phyloP scores from a whole-genome alignment of 441 rosid genomes.

The Lepidium campestre region DNA sequence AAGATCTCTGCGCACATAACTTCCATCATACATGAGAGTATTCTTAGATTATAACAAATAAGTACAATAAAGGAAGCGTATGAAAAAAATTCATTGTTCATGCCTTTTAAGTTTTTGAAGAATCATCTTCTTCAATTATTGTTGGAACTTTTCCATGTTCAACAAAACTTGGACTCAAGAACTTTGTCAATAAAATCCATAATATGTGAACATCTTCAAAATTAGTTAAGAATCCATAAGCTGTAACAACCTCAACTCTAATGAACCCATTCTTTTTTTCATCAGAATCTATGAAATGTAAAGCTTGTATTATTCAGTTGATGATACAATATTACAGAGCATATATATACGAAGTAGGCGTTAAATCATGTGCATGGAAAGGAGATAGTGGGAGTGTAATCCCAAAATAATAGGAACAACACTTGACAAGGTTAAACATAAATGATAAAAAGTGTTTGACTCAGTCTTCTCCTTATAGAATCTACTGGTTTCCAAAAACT shows the following conservation, averaged over 20 bases:
- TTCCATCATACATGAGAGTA: constrained; percentile 22
- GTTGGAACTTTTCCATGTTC: constrained; percentile 68
- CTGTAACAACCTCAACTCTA: constrained; percentile 88
- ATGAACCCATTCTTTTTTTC: constrained; percentile 58
- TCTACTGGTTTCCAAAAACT: constrained; percentile 43
- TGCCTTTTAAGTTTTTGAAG: constrained; percentile 18
- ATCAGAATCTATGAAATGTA: constrained; percentile 46
- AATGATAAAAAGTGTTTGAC: no score
- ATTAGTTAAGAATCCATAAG: constrained; percentile 90
- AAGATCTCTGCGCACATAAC: constrained; percentile 15
- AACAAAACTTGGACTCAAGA: constrained; percentile 65
- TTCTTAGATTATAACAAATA: constrained; percentile 12
- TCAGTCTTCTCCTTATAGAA: no score
- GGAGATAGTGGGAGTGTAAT: no score
- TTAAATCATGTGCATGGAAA: no score
- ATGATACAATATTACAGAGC: no score
- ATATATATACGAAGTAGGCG: no score
- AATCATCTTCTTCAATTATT: constrained; percentile 54
- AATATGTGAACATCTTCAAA: constrained; percentile 89
- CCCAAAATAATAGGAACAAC: no score
- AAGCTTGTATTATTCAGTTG: no score
- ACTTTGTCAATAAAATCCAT: constrained; percentile 88
- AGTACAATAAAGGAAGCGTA: constrained; percentile 14
- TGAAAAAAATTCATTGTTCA: constrained; percentile 3
- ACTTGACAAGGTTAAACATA: no score